phyloP scores from a whole-genome alignment of 2,329 filamentous ascomycete genomes.

The Aspergillus terreus region DNA sequence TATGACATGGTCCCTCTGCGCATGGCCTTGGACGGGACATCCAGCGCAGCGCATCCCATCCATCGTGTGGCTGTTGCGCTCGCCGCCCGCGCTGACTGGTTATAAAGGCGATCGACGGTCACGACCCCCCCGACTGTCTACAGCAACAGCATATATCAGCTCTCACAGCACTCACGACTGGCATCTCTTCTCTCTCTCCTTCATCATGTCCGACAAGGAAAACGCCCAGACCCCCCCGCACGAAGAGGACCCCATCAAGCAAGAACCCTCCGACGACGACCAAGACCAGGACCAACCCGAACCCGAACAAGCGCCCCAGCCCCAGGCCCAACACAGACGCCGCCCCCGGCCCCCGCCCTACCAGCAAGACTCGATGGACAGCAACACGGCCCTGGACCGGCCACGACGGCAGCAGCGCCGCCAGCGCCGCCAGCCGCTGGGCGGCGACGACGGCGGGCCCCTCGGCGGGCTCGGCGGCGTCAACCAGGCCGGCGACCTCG shows the following conservation, averaged over 20 bases:
- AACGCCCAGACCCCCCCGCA: slow-evolving; percentile 9
- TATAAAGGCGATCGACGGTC: too few species aligned
- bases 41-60: too few species aligned
- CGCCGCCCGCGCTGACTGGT: too few species aligned
- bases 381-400: slow-evolving; percentile 43
- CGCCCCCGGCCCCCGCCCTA: slow-evolving; percentile 27
- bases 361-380: slow-evolving; percentile 46
- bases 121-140: too few species aligned
- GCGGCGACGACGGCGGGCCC: slow-evolving; percentile 37
- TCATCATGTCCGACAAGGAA: slow-evolving; percentile 26
- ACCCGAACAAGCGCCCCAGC: slow-evolving; percentile 38
- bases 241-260: slow-evolving; percentile 16
- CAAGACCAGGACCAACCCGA: slow-evolving; percentile 23
- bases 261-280: slow-evolving; percentile 35
- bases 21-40: too few species aligned
- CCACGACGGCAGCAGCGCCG: slow-evolving; percentile 55
- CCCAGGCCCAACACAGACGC: slow-evolving; percentile 36
- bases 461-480: slow-evolving; percentile 52
- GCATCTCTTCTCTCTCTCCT: slow-evolving; percentile 5
- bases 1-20: too few species aligned
- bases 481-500: slow-evolving; percentile 55
- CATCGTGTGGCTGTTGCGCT: too few species aligned
- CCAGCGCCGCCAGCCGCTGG: slow-evolving; percentile 45
- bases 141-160: too few species aligned
- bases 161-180: too few species aligned